A percentile compares a stretch with the other conserved stretches of the same genome.
Evolutionary conservation across 2,329 filamentous ascomycete species (phyloP).

Genomic region (Penicillium brevicompactum): DNA sequence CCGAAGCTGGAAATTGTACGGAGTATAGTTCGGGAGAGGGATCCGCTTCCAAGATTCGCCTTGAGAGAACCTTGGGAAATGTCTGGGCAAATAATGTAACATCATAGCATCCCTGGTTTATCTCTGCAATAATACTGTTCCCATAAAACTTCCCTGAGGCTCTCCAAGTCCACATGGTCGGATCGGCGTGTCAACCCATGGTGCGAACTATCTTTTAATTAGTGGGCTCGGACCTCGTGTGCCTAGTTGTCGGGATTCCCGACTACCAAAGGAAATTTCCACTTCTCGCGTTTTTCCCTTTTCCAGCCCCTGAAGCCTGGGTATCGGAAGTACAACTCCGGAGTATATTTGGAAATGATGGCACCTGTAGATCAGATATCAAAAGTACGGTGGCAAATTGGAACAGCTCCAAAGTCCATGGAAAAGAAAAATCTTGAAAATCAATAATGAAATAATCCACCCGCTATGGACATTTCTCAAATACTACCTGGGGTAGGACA

Average conservation of each 20-base stretch:
- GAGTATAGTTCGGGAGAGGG: background rate
- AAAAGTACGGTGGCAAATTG: background rate
- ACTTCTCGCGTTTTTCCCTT: too few species aligned
- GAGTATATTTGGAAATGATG: too few species aligned
- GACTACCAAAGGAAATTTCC: background rate
- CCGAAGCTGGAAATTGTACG: background rate
- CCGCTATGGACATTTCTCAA: too few species aligned
- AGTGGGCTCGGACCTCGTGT: constrained; percentile 17
- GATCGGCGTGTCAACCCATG: background rate
- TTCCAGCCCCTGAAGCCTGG: too few species aligned
- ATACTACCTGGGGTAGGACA: background rate
- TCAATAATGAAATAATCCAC: background rate
- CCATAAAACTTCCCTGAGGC: background rate
- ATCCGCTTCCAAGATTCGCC: background rate
- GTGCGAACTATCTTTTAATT: constrained; percentile 11
- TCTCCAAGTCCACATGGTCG: constrained; percentile 4
- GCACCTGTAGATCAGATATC: background rate
- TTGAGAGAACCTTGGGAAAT: too few species aligned
- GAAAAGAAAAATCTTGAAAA: too few species aligned
- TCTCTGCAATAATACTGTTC: background rate
- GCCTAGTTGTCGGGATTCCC: constrained; percentile 11
- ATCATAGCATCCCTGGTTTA: too few species aligned
- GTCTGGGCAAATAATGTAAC: too few species aligned
- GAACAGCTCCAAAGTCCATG: background rate
- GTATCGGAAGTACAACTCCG: too few species aligned